phyloP scores from a whole-genome alignment of 495 filamentous ascomycete species.

The Daldinia childiae region DNA sequence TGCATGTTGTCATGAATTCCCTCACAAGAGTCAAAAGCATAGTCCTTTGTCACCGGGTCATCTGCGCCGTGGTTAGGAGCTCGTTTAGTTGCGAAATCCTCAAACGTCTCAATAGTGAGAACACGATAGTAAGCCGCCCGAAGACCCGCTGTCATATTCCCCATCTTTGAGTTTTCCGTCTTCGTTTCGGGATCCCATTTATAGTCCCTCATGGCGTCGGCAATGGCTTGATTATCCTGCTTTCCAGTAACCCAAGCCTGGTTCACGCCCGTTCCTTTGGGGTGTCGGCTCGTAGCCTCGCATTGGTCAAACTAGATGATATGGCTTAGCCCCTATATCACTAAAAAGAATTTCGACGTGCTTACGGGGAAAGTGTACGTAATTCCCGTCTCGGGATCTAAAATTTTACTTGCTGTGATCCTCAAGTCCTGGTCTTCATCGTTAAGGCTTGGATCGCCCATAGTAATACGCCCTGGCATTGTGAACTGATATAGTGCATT shows the following conservation, averaged over 20 bases:
- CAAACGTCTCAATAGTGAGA: neutral
- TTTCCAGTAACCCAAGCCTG: neutral
- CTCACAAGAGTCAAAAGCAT: neutral
- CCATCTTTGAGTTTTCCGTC: neutral
- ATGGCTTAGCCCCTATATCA: neutral
- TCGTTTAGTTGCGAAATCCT: neutral
- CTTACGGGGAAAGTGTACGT: neutral
- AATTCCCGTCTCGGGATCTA: too few relatives aligned
- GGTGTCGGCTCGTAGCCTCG: neutral
- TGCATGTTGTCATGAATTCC: neutral
- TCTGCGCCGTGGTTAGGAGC: neutral
- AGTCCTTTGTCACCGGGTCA: neutral
- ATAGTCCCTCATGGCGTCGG: neutral
- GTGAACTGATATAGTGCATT: slow-evolving; percentile 1
- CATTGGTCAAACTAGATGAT: neutral
- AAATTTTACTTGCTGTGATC: neutral
- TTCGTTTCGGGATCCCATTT: neutral
- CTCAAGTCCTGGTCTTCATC: neutral
- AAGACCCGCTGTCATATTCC: neutral
- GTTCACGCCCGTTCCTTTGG: neutral
- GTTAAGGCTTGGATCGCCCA: neutral
- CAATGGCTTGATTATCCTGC: neutral
- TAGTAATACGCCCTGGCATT: neutral
- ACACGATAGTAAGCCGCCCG: neutral
- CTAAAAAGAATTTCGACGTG: neutral